Evolutionary conservation across 331 rosid genomes (phyloP), one percentile per base, ranked within the genome.

Genomic region (Quercus tomentella): DNA sequence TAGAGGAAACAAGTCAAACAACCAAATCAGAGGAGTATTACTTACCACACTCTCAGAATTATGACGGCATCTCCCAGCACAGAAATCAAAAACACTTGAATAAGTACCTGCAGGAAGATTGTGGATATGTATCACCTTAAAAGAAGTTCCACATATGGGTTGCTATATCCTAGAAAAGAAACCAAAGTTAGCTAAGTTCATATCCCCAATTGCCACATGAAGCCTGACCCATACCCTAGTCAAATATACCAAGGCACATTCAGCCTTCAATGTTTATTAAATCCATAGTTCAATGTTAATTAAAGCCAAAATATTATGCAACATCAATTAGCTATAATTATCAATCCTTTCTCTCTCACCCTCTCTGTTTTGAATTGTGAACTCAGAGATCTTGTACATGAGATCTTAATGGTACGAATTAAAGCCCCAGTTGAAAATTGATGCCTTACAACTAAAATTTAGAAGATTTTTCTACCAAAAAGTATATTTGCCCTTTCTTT

Each of bases 21-120:
- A 57, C 30, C 61, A 55, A 41, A 75, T 74, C 43, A 30, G 60
- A 57, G 25, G 82, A 78, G 87, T 68, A 78, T 74, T 22, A 77
- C 96, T 87, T 86, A 94, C 98, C 87, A 94, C 98, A 85, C 98
- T 91, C 83, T 91, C 98, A 57, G 97, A 91, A 79, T 93, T 91
- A 85, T 92, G 98, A 70, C 96, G 97, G 74, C 98, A 94, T 83
- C 97, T 89, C 78, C 94, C 97, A 79, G 91, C 84, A 70, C 98
- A 94, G 80, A 87, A 94, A 74, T 94, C 91, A 80, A 92, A 92
- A 54, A 90, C 91, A 82, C 84, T 85, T n/a, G 87, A 74, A 77
- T 89, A 94, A 79, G 85, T 89, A 81, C 96, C 98, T 94, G 90
- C 77, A 73, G 79, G 79, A 77, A 76, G 72, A 82, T 33, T 22